Evolutionary conservation across 208 protist genomes (phyloP).

Genomic region (Crithidia fasciculata): DNA sequence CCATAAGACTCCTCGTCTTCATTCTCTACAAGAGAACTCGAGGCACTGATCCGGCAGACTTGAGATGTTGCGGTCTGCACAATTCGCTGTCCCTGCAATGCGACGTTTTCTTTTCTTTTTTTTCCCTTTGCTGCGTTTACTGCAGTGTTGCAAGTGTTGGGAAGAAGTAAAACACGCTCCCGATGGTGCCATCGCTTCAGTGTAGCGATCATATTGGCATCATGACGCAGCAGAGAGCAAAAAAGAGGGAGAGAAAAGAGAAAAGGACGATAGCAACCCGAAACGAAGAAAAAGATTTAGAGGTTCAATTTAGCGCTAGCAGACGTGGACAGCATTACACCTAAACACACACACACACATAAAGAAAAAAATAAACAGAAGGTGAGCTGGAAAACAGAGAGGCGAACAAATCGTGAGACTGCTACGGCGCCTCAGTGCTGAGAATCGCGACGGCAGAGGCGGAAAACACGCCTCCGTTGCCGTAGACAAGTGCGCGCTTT

Average conservation of each 20-base stretch:
- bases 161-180: too few relatives aligned
- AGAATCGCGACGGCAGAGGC: conserved; percentile 80
- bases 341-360: not conserved
- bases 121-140: too few relatives aligned
- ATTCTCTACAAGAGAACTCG: too few relatives aligned
- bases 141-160: too few relatives aligned
- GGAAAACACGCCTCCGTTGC: conserved; percentile 90
- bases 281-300: not conserved
- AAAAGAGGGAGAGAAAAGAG: not conserved
- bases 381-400: not conserved
- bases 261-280: not conserved
- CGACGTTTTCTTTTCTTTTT: too few relatives aligned
- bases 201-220: too few relatives aligned
- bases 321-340: not conserved
- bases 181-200: too few relatives aligned
- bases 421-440: conserved; percentile 39
- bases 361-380: not conserved
- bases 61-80: too few relatives aligned
- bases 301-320: not conserved
- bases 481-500: conserved; percentile 84
- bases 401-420: not conserved
- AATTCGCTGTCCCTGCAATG: too few relatives aligned
- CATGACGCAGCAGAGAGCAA: not conserved
- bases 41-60: too few relatives aligned
- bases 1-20: too few relatives aligned